A percentile compares a stretch with the other conserved stretches of the same genome.
phyloP scores from a whole-genome alignment of 73 alveolate species.

The Paramecium octaurelia region DNA sequence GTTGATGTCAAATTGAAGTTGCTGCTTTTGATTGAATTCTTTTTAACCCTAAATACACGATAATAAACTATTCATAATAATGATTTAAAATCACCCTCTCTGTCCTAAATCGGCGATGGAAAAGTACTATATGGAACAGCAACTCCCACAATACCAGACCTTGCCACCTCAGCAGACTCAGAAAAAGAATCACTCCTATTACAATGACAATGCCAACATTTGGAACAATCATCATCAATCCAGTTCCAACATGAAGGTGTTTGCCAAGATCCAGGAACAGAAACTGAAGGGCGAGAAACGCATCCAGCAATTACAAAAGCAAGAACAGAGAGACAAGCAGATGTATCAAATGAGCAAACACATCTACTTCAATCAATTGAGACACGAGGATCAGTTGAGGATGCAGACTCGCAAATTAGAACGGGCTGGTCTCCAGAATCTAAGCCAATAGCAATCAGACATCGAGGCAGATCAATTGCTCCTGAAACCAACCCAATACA shows the following conservation, averaged over 20 bases:
- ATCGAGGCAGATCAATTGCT: neutral
- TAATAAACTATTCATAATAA: neutral
- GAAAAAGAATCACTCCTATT: constrained; percentile 7
- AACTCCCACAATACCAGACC: neutral
- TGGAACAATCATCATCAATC: constrained; percentile 28
- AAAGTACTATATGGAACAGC: neutral
- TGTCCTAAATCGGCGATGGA: neutral
- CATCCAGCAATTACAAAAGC: neutral
- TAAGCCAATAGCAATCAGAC: neutral
- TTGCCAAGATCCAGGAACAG: neutral
- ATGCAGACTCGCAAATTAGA: neutral
- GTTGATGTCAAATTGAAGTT: neutral
- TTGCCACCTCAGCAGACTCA: neutral
- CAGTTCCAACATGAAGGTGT: constrained; percentile 31
- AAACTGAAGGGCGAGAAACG: neutral
- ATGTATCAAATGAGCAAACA: neutral
- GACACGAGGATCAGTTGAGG: neutral
- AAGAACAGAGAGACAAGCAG: neutral
- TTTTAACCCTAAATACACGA: neutral
- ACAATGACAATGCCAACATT: constrained; percentile 14
- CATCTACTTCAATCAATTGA: neutral
- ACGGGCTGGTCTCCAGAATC: neutral
- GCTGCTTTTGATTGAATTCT: neutral
- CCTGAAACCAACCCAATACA: neutral
- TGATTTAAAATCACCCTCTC: constrained; percentile 2